Evolutionary conservation across 2,329 filamentous ascomycete genomes (phyloP), one percentile per base, ranked within the genome.

Genomic region (Fusarium sp.): DNA sequence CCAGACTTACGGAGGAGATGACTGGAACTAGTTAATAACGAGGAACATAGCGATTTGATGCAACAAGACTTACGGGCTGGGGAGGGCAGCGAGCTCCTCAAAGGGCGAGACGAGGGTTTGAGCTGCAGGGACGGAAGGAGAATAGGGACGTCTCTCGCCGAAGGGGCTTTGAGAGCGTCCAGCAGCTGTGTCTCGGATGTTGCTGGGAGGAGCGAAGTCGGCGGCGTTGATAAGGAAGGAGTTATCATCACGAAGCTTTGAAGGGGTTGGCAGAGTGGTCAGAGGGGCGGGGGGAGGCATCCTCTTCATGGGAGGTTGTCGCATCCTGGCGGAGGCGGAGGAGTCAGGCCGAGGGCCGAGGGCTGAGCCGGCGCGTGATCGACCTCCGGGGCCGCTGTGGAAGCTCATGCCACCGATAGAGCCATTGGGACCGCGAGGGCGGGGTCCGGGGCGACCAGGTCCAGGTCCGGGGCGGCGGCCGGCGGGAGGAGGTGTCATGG

Each of bases 401-500:
- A 83, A 78, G 67, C 81, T 81, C 80, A 83, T 84, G 44, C 82
- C 84, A 18, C 84, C 82, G 63, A 87, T 79, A 7, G 86, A 87
- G 27, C 85, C 85, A 59, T 84, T 80, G 55, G 77, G 80, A 11
- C 82, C 82, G 41, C 81, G 82, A 51, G 77, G 80, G 25, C 74
- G 74, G 52, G 77, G 75, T 16, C 74, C 75, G 9, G 73, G 73
- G 20, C 77, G 74, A 7, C 76, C 74, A 22, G 77, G 76, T 12
- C 76, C 74, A 22, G 77, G 76, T 12, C 77, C 78, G 25, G 82
- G 81, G 76, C 83, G 81, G 48, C 85, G 80, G 48, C 83, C 83
- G 52, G 84, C 83, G 3, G 95, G 94, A 20, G 95, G 95, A 55
- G 95, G 95, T 22, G 95, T 98, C 95, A 98, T 98, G 55, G 95